Base-by-base conservation (phyloP, 2,329 filamentous ascomycete genomes). In the Phaeosphaeriaceae sp. region DNA sequence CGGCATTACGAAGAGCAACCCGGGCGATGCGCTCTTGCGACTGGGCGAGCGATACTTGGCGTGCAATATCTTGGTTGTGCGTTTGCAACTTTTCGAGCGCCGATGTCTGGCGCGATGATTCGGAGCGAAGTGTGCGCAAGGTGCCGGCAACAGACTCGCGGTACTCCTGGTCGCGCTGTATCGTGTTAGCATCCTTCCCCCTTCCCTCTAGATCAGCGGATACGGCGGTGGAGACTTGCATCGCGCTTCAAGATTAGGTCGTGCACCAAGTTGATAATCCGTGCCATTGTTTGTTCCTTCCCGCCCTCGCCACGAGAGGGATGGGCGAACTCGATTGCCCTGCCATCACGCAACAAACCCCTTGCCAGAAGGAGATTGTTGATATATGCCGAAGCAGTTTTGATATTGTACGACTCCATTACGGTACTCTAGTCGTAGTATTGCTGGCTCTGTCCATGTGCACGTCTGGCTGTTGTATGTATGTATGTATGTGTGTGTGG, bases 251-350 rank as follows among this genome's bases (percentile, higher is more conserved):
- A 73, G 50, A 99, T 90, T 61, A 99, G 76, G 70, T 99, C 94
- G 74, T 99, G 96, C 40, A 99, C 86, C 18, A 99, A 82, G 68
- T 93, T 89, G 76, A 99, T 96, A 63, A 97, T 87, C 59, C 86
- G 85, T 16, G 89, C 88, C 86, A 94, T 93, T 15, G 89, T 89
- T 42, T 82, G 83, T 66, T 83, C 82, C 30, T 84, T 80, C 15
- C 83, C 84, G 15, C 81, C 81, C 56, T 87, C 83, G 50, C 80
- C 82, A 55, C 84, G 80, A 44, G 84, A 84, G 7, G 89, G 87
- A 54, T 85, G 79, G 52, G 89, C 86, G 72, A 99, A 99, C 72
- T 97, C 87, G 74, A 99, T 89, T 34, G 77, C 79, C 63, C 88
- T 84, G 59, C 88, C 82, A 77, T 84, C 81, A 50, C 83, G 81